Evolutionary conservation across 345 rosid genomes (phyloP).

Genomic region (Cochlearia excelsa): DNA sequence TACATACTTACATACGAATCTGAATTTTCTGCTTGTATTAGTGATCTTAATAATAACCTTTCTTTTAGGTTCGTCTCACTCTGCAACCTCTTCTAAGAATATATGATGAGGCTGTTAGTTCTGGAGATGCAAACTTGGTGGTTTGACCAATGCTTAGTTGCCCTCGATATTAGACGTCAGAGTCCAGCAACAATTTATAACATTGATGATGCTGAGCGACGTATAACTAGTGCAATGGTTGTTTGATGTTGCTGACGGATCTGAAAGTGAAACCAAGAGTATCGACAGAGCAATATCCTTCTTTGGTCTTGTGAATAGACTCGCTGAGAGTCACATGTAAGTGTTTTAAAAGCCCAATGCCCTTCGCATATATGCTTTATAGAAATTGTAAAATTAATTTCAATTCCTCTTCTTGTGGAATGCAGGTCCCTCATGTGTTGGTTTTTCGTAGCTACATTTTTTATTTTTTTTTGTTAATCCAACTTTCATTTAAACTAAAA

Average conservation of each 20-base stretch:
- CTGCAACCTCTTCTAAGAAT: conserved; percentile 71
- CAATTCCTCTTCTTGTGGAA: conserved; percentile 12
- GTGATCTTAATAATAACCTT: conserved; percentile 21
- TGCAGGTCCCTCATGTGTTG: conserved; percentile 85
- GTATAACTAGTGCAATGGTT: conserved; percentile 56
- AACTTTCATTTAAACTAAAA: no score
- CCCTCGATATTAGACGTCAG: conserved; percentile 81
- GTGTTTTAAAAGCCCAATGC: conserved; percentile 15
- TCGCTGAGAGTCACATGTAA: conserved; percentile 84
- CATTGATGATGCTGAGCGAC: conserved; percentile 64
- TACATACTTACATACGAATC: conserved; percentile 2
- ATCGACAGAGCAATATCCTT: conserved; percentile 70
- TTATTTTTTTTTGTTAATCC: no score
- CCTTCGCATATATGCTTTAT: neutral
- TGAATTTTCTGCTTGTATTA: neutral
- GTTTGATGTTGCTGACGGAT: no score
- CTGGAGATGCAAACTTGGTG: conserved; percentile 71
- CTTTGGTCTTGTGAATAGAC: conserved; percentile 68
- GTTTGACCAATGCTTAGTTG: conserved; percentile 76
- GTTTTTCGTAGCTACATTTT: no score
- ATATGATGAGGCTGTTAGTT: conserved; percentile 55
- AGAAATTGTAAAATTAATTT: conserved; percentile 12
- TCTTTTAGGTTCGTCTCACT: conserved; percentile 74
- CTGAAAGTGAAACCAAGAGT: conserved; percentile 76
- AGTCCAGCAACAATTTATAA: conserved; percentile 51